Conservation (phyloP, 495 filamentous ascomycete species). For the Lasiosphaeria ovina region DNA sequence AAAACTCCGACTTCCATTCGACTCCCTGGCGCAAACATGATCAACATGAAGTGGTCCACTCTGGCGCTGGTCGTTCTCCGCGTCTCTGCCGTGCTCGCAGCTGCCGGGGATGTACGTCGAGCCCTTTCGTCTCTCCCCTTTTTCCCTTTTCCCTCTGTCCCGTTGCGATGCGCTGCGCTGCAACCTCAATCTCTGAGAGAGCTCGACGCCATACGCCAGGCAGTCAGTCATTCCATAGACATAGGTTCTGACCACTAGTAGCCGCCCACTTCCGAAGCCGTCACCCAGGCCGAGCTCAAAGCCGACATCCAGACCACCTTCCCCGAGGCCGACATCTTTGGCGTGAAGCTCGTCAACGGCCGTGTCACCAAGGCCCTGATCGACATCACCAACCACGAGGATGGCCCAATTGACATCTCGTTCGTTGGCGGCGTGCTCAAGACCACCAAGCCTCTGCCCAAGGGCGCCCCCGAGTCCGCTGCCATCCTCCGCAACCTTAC, state of each 20-base stretch:
- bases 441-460: slow-evolving; percentile 46
- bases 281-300: slow-evolving; percentile 58
- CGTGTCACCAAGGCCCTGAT: slow-evolving; percentile 80
- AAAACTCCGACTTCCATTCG: slow-evolving; percentile 21
- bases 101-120: slow-evolving; percentile 56
- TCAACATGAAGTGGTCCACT: slow-evolving; percentile 67
- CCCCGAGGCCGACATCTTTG: slow-evolving; percentile 86
- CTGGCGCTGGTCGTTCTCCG: slow-evolving; percentile 70
- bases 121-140: slow-evolving; percentile 6
- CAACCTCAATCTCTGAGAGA: neutral
- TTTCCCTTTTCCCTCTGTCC: neutral
- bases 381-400: slow-evolving; percentile 80
- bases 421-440: slow-evolving; percentile 77
- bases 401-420: slow-evolving; percentile 67
- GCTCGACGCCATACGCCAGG: neutral
- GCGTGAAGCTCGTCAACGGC: slow-evolving; percentile 93
- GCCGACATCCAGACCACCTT: slow-evolving; percentile 76
- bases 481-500: slow-evolving; percentile 81
- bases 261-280: slow-evolving; percentile 38
- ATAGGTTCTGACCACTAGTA: slow-evolving; percentile 10
- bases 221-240: too few species aligned
- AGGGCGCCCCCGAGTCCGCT: slow-evolving; percentile 51
- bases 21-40: slow-evolving; percentile 53
- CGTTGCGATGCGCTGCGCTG: neutral
- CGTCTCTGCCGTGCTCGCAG: slow-evolving; percentile 59